Evolutionary conservation across 139 green algal genomes (phyloP).

Genomic region (Diplosphaera chodatii): DNA sequence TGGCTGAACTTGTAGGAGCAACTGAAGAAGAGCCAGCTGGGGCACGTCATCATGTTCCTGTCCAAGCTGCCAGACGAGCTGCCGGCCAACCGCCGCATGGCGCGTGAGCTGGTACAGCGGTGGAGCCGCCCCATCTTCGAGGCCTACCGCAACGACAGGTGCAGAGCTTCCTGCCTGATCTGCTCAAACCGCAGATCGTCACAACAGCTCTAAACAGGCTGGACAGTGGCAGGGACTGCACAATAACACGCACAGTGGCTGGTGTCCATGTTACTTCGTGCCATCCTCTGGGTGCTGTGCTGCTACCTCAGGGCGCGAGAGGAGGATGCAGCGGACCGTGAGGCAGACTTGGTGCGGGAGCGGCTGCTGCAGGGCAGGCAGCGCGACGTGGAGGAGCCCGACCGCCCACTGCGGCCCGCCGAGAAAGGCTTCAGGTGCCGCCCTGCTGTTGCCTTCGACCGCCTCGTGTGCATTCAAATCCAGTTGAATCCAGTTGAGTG

Average conservation of each 20-base stretch:
- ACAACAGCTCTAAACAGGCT: too few species aligned
- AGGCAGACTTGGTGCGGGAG: neutral
- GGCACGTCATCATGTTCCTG: constrained; percentile 58
- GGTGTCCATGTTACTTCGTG: too few species aligned
- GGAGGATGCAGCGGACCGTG: neutral
- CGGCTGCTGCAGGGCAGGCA: neutral
- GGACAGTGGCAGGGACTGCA: too few species aligned
- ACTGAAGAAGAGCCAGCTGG: constrained; percentile 53
- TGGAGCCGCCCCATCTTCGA: constrained; percentile 66
- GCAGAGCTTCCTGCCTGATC: neutral
- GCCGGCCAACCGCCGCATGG: constrained; percentile 40
- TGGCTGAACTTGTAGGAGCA: constrained; percentile 25
- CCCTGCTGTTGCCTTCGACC: too few species aligned
- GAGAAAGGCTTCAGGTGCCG: neutral
- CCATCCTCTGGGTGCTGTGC: too few species aligned
- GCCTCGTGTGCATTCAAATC: too few species aligned
- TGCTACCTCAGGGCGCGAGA: neutral
- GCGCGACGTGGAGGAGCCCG: neutral
- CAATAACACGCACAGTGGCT: too few species aligned
- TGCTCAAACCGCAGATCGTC: neutral
- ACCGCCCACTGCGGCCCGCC: neutral
- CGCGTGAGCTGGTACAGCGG: constrained; percentile 50
- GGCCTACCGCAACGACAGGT: constrained; percentile 14
- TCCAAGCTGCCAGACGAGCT: constrained; percentile 62
- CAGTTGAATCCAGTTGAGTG: too few species aligned